phyloP scores from a whole-genome alignment of 2,329 filamentous ascomycete genomes.

The Didymella keratinophila region DNA sequence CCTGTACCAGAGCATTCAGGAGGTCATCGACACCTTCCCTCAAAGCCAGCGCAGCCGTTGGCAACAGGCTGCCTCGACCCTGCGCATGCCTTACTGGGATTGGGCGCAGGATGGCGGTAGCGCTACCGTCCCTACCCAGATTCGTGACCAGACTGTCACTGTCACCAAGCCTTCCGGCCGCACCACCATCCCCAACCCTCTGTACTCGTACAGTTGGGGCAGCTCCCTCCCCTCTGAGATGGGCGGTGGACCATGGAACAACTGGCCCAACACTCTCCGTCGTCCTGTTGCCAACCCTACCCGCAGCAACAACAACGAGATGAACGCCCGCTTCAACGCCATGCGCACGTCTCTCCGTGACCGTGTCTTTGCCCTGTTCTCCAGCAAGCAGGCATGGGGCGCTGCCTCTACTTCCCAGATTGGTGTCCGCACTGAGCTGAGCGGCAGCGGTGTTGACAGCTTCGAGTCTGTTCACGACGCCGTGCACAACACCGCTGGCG shows the following conservation, averaged over 20 bases:
- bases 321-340: slow-evolving; percentile 39
- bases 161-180: slow-evolving; percentile 54
- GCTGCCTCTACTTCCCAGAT: slow-evolving; percentile 40
- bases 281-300: slow-evolving; percentile 44
- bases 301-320: slow-evolving; percentile 50
- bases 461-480: slow-evolving; percentile 49
- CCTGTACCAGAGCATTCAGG: slow-evolving; percentile 51
- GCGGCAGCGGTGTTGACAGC: slow-evolving; percentile 45
- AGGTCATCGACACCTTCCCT: slow-evolving; percentile 54
- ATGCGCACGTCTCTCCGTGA: slow-evolving; percentile 46
- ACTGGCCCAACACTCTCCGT: slow-evolving; percentile 42
- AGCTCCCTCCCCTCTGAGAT: slow-evolving; percentile 64
- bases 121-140: slow-evolving; percentile 42
- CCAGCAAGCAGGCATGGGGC: slow-evolving; percentile 43
- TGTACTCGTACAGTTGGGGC: slow-evolving; percentile 56
- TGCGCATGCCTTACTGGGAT: slow-evolving; percentile 59
- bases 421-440: slow-evolving; percentile 42
- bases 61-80: slow-evolving; percentile 50
- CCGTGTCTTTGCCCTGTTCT: slow-evolving; percentile 48
- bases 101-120: slow-evolving; percentile 52
- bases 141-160: slow-evolving; percentile 53
- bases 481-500: slow-evolving; percentile 46
- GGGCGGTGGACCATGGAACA: slow-evolving; percentile 46
- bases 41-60: slow-evolving; percentile 49
- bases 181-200: slow-evolving; percentile 54